phyloP scores from a whole-genome alignment of 2,329 filamentous ascomycete genomes.

The Alternaria sp. region DNA sequence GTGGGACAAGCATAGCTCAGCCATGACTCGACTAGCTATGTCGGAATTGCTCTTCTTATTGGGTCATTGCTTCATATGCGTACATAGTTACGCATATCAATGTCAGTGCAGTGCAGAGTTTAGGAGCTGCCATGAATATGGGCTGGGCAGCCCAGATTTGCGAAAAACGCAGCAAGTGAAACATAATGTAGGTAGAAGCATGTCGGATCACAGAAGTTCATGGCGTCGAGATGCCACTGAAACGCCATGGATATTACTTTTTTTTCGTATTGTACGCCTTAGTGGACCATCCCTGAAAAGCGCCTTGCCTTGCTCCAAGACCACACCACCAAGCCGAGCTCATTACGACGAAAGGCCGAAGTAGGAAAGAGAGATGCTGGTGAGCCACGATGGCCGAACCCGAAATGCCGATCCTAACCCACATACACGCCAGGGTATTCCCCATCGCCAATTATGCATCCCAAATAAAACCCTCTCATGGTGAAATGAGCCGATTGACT shows the following conservation, averaged over 20 bases:
- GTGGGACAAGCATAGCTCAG: background rate
- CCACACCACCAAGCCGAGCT: background rate
- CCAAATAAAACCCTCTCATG: background rate
- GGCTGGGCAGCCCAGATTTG: no score
- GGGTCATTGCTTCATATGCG: no score
- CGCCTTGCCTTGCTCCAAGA: background rate
- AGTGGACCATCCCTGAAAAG: background rate
- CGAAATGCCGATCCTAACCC: background rate
- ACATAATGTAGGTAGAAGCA: background rate
- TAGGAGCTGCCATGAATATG: no score
- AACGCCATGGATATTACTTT: background rate
- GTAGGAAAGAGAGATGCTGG: background rate
- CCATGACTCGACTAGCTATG: background rate
- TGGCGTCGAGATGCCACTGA: background rate
- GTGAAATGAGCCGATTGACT: background rate
- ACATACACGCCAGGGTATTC: background rate
- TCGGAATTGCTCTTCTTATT: no score
- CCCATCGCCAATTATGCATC: constrained; percentile 6
- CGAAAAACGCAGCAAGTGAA: background rate
- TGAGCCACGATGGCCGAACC: background rate
- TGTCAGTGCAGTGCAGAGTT: background rate
- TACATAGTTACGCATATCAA: background rate
- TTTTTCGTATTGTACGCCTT: background rate
- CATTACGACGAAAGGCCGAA: background rate
- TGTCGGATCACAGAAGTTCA: background rate